Evolutionary conservation across 768 basidiomycete genomes (phyloP), one percentile per base, ranked within the genome.

Genomic region (Boletus tomentosulus): DNA sequence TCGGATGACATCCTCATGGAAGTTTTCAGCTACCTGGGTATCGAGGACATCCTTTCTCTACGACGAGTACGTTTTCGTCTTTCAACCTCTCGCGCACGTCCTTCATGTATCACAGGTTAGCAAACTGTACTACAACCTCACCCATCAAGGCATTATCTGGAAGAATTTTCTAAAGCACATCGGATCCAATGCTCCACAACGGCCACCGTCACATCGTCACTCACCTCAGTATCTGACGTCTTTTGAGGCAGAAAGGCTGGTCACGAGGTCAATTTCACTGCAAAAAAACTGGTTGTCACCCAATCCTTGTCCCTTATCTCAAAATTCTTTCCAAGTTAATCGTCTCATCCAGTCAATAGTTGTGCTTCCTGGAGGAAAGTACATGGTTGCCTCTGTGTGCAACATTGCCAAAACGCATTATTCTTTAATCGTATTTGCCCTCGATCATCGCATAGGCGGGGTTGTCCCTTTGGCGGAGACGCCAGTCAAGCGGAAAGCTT

Each of bases 141-240:
- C 85, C 0, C 83, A 87, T 53, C 80, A 87, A 57, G 79, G 85
- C 16, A 69, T 80, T 44, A 81, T 87, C 38, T 88, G 87, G 87
- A 85, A 83, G 65, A 78, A 79, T 16, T 80, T 85, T 55, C 70
- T 88, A 54, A 66, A 71, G 38, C 65, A 70, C n/a, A 72, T 85
- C 57, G 73, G 74, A 25, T 71, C 83, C n/a, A 82, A 81, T 9
- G 68, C 84, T 16, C 79, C 85, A 6, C 83, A 82, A 4, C 68
- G 85, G 5, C 83, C 84, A 2, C 85, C 85, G 0, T 83, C 82
- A 0, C 73, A 75, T 56, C 74, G 76, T 31, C 80, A 81, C 60
- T 67, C 67, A 0, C 55, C 66, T 15, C 56, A 47, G 53, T 57
- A 59, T 48, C 16, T 77, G 44, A 70, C 68, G 6, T 73, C 69